Evolutionary conservation across 1,284 basidiomycete species (phyloP), one percentile per base, ranked within the genome.

Genomic region (Ceratobasidium sp.): DNA sequence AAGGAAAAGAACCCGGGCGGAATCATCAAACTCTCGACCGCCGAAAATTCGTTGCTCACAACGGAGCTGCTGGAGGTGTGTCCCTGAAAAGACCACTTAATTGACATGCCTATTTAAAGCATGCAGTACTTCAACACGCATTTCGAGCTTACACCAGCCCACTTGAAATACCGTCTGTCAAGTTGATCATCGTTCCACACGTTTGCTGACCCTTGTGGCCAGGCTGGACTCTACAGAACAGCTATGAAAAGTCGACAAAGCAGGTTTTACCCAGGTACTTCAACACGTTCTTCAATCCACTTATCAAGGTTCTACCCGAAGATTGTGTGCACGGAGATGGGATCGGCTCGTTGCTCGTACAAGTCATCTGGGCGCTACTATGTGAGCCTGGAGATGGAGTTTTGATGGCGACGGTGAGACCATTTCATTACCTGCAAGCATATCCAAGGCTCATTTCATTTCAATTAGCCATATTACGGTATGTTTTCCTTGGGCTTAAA

Each of bases 321-420:
- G 61, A 75, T 34, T 65, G 71, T 29, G 61, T 75, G 11, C 71
- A 75, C 37, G 71, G 49, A 2, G 51, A 75, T 44, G 51, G 71
- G 11, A 37, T 75, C 17, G 51, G 71, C 1, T 64, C 61, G 8
- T n/a, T 75, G 6, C 32, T 65, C 7, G 61, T 51, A 22, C 59
- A 75, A 15, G n/a, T 65, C 19, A 56, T 75, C n/a, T 51, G 51
- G 32, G 71, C 71, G 49, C 44, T 54, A 17, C 25, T 29, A 29
- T 75, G 71, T 46, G 34, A 75, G n/a, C 61, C 62, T 17, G 71
- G 71, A 15, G 71, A 75, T 65, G 71, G 71, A 1, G 71, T 75
- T 19, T 54, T 75, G 51, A 65, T 65, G 71, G 37, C 71, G 19
- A 75, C 61, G 19, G 71, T 65, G n/a, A 65, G 71, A 43, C 7